Conservation (phyloP, 2,329 filamentous ascomycete genomes). For the Penicillium sp. region DNA sequence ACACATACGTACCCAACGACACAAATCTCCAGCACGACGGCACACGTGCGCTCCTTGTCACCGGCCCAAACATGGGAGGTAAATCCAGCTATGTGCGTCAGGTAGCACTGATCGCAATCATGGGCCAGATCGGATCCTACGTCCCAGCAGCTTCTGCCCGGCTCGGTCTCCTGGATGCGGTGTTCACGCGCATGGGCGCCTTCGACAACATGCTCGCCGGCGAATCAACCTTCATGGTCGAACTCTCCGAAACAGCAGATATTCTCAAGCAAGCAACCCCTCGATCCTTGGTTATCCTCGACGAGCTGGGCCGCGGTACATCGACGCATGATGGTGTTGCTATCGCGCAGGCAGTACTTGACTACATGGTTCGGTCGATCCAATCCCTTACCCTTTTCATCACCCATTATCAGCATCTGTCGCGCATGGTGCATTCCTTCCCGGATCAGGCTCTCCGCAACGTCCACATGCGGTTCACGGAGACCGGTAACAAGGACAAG, state of each 20-base stretch:
- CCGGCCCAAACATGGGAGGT: constrained; percentile 97
- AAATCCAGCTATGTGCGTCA: constrained; percentile 97
- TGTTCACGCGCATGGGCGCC: constrained; percentile 94
- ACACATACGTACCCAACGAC: constrained; percentile 88
- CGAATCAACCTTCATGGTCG: constrained; percentile 97
- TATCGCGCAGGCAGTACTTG: constrained; percentile 87
- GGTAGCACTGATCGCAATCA: constrained; percentile 84
- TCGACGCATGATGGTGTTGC: constrained; percentile 94
- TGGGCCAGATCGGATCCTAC: constrained; percentile 92
- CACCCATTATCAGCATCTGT: constrained; percentile 90
- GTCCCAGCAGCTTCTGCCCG: constrained; percentile 74
- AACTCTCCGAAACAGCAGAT: constrained; percentile 85
- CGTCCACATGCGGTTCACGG: constrained; percentile 89
- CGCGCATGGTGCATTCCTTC: constrained; percentile 69
- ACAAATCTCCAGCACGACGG: constrained; percentile 66
- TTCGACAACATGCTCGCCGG: constrained; percentile 94
- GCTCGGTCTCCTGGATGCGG: constrained; percentile 82
- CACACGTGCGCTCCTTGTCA: constrained; percentile 78
- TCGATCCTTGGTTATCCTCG: constrained; percentile 81
- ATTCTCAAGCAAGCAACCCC: constrained; percentile 88
- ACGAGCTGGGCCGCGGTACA: constrained; percentile 91
- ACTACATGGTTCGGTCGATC: constrained; percentile 73
- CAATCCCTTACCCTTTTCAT: constrained; percentile 88
- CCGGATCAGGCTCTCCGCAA: constrained; percentile 67
- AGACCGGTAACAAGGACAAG: constrained; percentile 50